These are phyloP conservation scores for Scheffersomyces illinoinensis DNA, from an alignment of 1,139 yeast genomes.

Conservation along the genomic window DNA sequence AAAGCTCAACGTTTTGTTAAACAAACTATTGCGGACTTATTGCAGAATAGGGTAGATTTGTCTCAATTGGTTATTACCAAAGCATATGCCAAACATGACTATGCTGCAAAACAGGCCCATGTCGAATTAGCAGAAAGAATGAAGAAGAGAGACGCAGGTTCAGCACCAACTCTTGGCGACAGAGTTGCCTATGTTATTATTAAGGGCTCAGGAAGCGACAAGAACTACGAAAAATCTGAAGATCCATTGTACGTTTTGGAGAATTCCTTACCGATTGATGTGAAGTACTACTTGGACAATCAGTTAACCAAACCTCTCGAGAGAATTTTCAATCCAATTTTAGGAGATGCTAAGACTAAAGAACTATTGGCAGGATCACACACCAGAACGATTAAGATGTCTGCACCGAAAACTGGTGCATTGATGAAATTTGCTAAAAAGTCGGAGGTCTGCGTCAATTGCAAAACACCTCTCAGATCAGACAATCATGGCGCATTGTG, in stretches of 20 bases:
- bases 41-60: slow-evolving; percentile 89
- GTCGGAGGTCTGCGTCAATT: slow-evolving; percentile 84
- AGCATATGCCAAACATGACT: slow-evolving; percentile 85
- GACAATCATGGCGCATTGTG: slow-evolving; percentile 79
- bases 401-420: slow-evolving; percentile 71
- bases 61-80: slow-evolving; percentile 94
- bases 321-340: slow-evolving; percentile 92
- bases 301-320: slow-evolving; percentile 90
- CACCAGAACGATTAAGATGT: slow-evolving; percentile 73
- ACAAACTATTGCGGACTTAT: slow-evolving; percentile 82
- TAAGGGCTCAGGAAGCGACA: slow-evolving; percentile 76
- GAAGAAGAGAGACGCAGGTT: slow-evolving; percentile 95
- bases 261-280: slow-evolving; percentile 89
- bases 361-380: slow-evolving; percentile 80
- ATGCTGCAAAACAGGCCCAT: slow-evolving; percentile 96
- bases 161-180: slow-evolving; percentile 96
- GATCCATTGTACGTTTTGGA: slow-evolving; percentile 94
- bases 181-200: slow-evolving; percentile 97
- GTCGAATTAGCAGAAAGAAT: slow-evolving; percentile 94
- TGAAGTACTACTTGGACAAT: slow-evolving; percentile 89
- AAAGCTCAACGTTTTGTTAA: slow-evolving; percentile 87
- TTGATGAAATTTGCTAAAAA: slow-evolving; percentile 90
- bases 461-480: slow-evolving; percentile 75
- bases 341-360: slow-evolving; percentile 83
- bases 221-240: slow-evolving; percentile 93